Base-by-base conservation (phyloP, 352 stramenopile species). In the Phytopythium sindhum region DNA sequence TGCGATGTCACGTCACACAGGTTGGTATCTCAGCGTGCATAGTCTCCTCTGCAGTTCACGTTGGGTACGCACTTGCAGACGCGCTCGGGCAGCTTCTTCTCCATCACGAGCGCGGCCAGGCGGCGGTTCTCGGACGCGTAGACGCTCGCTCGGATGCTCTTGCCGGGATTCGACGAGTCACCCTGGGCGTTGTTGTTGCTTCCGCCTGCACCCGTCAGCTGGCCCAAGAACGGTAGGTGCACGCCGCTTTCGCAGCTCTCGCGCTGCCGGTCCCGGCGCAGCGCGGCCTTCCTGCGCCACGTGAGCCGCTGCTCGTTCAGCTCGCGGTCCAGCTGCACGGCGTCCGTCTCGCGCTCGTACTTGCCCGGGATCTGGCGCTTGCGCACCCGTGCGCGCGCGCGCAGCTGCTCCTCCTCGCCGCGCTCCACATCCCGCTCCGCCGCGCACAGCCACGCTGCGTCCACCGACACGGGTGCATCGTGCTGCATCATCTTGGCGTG, bases 121-220 rank as follows among this genome's bases (percentile, higher is more conserved):
- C 83, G 76, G 57, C 78, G 57, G 65, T 91, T 89, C 64, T 94
- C 81, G 33, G 77, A 61, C n/a, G 80, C 69, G 50, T 94, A 94
- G 9, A 84, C 67, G 29, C 56, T 78, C 31, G 57, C 52, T 26
- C 28, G 37, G 0, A 23, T 26, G 17, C 48, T 74, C 75, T 17
- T 63, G 44, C 37, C 31, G 19, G 24, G 53, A 31, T 6, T 31
- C 1, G 10, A 56, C 28, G 14, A 4, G 1, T 54, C 19, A 54
- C 65, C 63, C 35, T 61, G 64, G 41, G 15, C 66, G 52, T 70
- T 80, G 60, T 75, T 87, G 41, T 53, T 75, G 53, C 28, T 76
- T 57, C 23, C 69, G 29, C 21, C 21, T 6, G 28, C 31, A 6
- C 73, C 24, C 2, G 41, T 15, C 9, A 39, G 11, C 37, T 66